phyloP scores from a whole-genome alignment of 371 early-diverging fungal genomes.

The Actinomucor elegans region DNA sequence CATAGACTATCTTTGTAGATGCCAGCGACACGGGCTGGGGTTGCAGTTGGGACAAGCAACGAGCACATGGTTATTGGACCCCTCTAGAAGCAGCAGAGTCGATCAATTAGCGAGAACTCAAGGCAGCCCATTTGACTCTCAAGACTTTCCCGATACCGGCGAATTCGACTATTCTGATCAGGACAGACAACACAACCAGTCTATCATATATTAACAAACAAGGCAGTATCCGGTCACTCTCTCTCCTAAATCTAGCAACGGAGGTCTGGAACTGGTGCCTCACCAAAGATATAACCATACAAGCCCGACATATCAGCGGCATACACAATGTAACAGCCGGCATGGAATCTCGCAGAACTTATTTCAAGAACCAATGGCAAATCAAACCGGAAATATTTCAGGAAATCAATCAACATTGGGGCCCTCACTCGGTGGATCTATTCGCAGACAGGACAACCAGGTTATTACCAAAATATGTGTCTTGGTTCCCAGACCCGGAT shows the following conservation, averaged over 20 bases:
- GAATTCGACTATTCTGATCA: constrained; percentile 18
- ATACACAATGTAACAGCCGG: constrained; percentile 3
- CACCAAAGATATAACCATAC: not conserved
- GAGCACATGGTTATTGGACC: constrained; percentile 17
- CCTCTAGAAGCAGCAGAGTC: constrained; percentile 7
- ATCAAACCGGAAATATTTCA: not conserved
- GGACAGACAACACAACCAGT: constrained; percentile 29
- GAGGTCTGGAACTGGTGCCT: constrained; percentile 22
- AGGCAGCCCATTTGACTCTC: constrained; percentile 3
- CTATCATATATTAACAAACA: constrained; percentile 29
- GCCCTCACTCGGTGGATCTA: constrained; percentile 12
- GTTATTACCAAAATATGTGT: constrained; percentile 16
- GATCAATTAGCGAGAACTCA: constrained; percentile 22
- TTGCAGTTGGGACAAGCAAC: not conserved
- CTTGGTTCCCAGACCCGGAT: constrained; percentile 21
- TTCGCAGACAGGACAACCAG: constrained; percentile 23
- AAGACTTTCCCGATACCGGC: not conserved
- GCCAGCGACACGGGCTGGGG: constrained; percentile 23
- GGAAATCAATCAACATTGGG: constrained; percentile 4
- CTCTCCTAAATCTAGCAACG: constrained; percentile 19
- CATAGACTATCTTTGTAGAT: constrained; percentile 11
- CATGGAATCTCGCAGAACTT: constrained; percentile 6
- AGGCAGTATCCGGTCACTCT: constrained; percentile 23
- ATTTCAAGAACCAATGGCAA: constrained; percentile 11
- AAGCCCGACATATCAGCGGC: constrained; percentile 6